These are phyloP conservation scores for Aspergillus novofumigatus DNA, from an alignment of 2,329 filamentous ascomycete species.

Conservation along the genomic window DNA sequence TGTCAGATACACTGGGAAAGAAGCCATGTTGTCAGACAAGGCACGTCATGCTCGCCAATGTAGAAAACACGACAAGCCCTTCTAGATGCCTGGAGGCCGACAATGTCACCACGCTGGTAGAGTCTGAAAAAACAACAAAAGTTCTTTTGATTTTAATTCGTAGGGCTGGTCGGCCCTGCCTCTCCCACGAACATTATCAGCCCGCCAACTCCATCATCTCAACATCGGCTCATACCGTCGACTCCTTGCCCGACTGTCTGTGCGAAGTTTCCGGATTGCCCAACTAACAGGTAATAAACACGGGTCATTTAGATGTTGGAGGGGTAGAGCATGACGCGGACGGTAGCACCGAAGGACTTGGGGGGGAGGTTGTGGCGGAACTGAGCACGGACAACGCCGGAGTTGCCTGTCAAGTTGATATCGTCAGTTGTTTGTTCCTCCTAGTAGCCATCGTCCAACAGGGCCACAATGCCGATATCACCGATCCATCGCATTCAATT, in stretches of 20 bases:
- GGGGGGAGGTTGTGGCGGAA: slow-evolving; percentile 95
- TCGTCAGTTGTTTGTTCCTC: slow-evolving; percentile 5
- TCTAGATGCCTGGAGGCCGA: slow-evolving; percentile 22
- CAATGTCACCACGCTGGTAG: slow-evolving; percentile 26
- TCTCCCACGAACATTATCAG: slow-evolving; percentile 40
- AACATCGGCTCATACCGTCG: slow-evolving; percentile 36
- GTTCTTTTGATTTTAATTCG: slow-evolving; percentile 35
- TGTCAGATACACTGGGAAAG: slow-evolving; percentile 30
- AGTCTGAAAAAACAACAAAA: slow-evolving; percentile 20
- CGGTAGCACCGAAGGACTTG: slow-evolving; percentile 92
- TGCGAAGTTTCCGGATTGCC: slow-evolving; percentile 33
- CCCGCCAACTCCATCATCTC: slow-evolving; percentile 37
- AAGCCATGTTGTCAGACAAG: slow-evolving; percentile 27
- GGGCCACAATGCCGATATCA: not conserved
- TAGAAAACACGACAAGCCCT: slow-evolving; percentile 19
- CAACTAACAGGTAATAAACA: slow-evolving; percentile 32
- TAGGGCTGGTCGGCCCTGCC: slow-evolving; percentile 36
- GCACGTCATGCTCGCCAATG: slow-evolving; percentile 22
- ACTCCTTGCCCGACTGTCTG: slow-evolving; percentile 37
- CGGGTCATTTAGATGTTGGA: slow-evolving; percentile 77
- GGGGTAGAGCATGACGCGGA: slow-evolving; percentile 97
- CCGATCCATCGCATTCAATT: not conserved
- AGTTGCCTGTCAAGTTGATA: slow-evolving; percentile 66
- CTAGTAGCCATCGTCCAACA: not conserved
- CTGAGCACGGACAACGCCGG: slow-evolving; percentile 94